A percentile compares a stretch with the other conserved stretches of the same genome.
Evolutionary conservation across 108 stramenopile species (phyloP).

Genomic region (Asterionellopsis glacialis): DNA sequence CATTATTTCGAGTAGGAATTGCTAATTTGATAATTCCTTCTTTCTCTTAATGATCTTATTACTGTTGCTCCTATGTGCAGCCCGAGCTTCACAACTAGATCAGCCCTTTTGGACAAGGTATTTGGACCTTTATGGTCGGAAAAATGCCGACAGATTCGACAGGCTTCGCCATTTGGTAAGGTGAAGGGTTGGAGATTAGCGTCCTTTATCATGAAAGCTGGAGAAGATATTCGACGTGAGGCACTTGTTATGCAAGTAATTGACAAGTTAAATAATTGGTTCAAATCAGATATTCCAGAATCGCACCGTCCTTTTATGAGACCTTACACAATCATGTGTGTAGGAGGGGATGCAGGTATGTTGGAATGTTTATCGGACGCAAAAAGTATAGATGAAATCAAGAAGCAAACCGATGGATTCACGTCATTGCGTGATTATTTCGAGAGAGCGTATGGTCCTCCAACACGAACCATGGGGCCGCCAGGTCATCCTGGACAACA

Average conservation of each 20-base stretch:
- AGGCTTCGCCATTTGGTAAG: slow-evolving; percentile 70
- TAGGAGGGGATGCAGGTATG: slow-evolving; percentile 81
- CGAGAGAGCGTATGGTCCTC: slow-evolving; percentile 69
- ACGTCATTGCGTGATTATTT: slow-evolving; percentile 71
- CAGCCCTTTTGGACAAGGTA: slow-evolving; percentile 59
- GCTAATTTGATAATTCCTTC: too few species aligned
- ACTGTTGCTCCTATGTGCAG: not conserved
- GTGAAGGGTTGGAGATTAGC: slow-evolving; percentile 78
- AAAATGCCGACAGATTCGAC: slow-evolving; percentile 64
- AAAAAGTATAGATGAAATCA: slow-evolving; percentile 84
- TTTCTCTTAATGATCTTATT: too few species aligned
- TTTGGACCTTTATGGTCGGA: slow-evolving; percentile 74
- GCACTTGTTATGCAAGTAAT: slow-evolving; percentile 87
- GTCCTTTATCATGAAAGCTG: slow-evolving; percentile 84
- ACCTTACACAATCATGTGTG: slow-evolving; percentile 89
- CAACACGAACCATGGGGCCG: slow-evolving; percentile 4
- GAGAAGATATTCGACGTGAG: slow-evolving; percentile 88
- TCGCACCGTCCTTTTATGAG: slow-evolving; percentile 65
- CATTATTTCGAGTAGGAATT: too few species aligned
- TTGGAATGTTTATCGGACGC: slow-evolving; percentile 84
- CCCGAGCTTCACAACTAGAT: slow-evolving; percentile 20
- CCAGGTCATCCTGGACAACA: not conserved
- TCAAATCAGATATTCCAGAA: slow-evolving; percentile 67
- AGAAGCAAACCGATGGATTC: slow-evolving; percentile 75
- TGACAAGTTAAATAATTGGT: slow-evolving; percentile 70